Base-by-base conservation (phyloP, 1,139 yeast species). In the Insectozyma bohioensis region DNA sequence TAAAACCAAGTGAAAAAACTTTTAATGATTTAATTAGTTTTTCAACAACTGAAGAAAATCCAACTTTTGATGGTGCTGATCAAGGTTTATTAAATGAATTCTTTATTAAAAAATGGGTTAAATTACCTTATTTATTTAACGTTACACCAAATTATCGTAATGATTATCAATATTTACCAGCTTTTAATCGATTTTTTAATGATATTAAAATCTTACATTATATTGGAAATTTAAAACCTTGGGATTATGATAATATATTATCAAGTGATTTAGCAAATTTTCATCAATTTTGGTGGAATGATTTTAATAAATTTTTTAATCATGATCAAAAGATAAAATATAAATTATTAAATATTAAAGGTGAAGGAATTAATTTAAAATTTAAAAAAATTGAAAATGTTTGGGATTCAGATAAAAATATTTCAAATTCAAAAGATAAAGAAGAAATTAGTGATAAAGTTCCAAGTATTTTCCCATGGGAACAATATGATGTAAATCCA, bases 201-300 rank as follows among this genome's bases (percentile, higher is more conserved):
- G 52, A 58, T 20, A 60, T 60, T 36, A 49, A 53, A 32, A 37
- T 54, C 16, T 47, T 59, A 26, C 66, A 60, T 39, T 60, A 47
- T 40, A 56, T 59, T 35, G 65, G 66, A 2, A 39, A 34, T 7
- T 26, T 36, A 19, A 60, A 60, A 43, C 66, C 66, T 12, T 60
- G 65, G 65, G 49, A 49, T 37, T 41, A 49, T 18, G 53, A 47
- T 26, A 42, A 46, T 27, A 37, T 45, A 10, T 45, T 45, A 27
- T 20, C 36, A 6, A 31, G 39, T 20, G 48, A 45, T 31, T 43
- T 44, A 20, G 37, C 37, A 9, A 49, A 54, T 33, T 54, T 59
- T 36, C 58, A 53, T 46, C 53, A 54, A 33, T 47, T 52, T 38
- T 61, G 72, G 71, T 63, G 74, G 72, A 48, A 50, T 24, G 48